Percentiles rank a stretch among this genome's conserved stretches.
Evolutionary conservation across 495 filamentous ascomycete species (phyloP).

Genomic region (Astrothelium subdiscretum): DNA sequence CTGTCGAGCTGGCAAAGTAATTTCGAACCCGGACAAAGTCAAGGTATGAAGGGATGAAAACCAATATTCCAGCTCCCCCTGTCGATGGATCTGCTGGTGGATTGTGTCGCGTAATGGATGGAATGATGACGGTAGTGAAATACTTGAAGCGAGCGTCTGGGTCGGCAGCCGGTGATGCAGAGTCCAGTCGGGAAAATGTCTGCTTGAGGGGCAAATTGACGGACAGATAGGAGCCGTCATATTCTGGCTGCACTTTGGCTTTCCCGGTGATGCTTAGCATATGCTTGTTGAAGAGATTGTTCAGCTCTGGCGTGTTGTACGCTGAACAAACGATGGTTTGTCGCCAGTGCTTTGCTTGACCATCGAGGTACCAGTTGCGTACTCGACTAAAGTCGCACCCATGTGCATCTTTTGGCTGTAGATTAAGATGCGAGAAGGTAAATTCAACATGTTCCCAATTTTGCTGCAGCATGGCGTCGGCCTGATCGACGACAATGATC

Average conservation of each 20-base stretch:
- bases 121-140: constrained; percentile 71
- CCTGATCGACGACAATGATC: constrained; percentile 78
- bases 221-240: constrained; percentile 36
- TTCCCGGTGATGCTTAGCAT: constrained; percentile 74
- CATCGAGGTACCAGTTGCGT: constrained; percentile 83
- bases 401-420: constrained; percentile 79
- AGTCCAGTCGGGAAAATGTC: constrained; percentile 83
- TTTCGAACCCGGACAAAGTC: constrained; percentile 92
- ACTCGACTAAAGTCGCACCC: constrained; percentile 91
- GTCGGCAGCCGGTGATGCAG: constrained; percentile 52
- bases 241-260: constrained; percentile 53
- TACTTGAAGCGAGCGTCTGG: constrained; percentile 87
- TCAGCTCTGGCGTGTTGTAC: constrained; percentile 82
- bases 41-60: constrained; percentile 86
- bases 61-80: constrained; percentile 47
- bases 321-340: constrained; percentile 72
- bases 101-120: constrained; percentile 50
- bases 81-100: constrained; percentile 28
- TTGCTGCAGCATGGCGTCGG: constrained; percentile 90
- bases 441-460: constrained; percentile 95
- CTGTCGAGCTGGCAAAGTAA: constrained; percentile 64
- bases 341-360: constrained; percentile 63
- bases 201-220: constrained; percentile 63
- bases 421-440: constrained; percentile 84
- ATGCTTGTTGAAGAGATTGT: constrained; percentile 60